Evolutionary conservation across 2,329 filamentous ascomycete genomes (phyloP), one percentile per base, ranked within the genome.

Genomic region (Metarhizium humberi): DNA sequence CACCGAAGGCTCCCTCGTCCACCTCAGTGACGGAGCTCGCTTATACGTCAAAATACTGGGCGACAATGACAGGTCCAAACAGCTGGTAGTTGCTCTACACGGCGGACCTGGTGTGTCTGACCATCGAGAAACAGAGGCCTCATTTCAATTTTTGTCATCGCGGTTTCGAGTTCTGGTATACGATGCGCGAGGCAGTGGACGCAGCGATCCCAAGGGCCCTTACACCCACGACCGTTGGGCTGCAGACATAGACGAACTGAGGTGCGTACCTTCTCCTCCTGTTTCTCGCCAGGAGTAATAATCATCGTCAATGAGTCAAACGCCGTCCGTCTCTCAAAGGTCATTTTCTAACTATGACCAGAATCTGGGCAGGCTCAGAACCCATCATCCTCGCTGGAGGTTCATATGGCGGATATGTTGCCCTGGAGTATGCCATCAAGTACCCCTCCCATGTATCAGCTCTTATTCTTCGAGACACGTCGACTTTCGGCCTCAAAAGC

Each of bases 221-320:
- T 60, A 58, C 42, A 65, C 61, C 14, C 57, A 64, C 54, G 58
- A 60, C 13, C 59, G 59, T 8, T 64, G 62, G 62, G 55, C 61
- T 10, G 53, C 61, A 6, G 63, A 65, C 20, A 38, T 65, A 5
- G 63, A 65, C 18, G 63, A 65, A 36, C 51, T 65, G 10, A 60
- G 62, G 63, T 63, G 48, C 20, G 43, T 25, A 14, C 4, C 13
- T 5, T 40, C 38, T 11, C 42, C 18, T 7, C 7, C 10, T 34
- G 32, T 34, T 34, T 34, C 25, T 34, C 32, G 32, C 7, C 10
- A 5, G 32, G 32, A 34, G 25, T 25, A 25, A 25, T 25, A 25
- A 25, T 25, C 25, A 25, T 25, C 25, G 25, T 4, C 25, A 7
- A 34, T 1, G 32, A 11, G 10, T 11, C 7, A 11, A 8, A 34